Evolutionary conservation across 202 grass and related monocot species (phyloP).

Genomic region (Bolboschoenoplectus hybrid): DNA sequence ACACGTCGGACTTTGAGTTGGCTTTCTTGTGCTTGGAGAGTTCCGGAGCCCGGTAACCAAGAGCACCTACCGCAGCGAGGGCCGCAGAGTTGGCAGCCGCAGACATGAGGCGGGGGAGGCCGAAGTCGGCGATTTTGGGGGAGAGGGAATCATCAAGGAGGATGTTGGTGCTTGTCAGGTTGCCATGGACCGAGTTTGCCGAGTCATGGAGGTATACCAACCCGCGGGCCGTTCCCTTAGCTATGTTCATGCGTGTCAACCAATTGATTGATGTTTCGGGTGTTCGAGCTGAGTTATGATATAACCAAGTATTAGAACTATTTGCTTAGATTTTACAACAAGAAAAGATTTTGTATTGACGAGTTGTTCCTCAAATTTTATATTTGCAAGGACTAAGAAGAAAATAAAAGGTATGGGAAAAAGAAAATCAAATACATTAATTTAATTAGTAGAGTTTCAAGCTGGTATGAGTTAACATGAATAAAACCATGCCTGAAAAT

Average conservation of each 20-base stretch:
- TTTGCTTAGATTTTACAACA: background rate
- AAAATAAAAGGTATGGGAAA: too few relatives aligned
- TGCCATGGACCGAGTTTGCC: constrained; percentile 53
- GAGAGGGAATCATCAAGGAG: constrained; percentile 52
- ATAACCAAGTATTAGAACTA: background rate
- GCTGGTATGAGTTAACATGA: background rate
- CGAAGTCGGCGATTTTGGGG: constrained; percentile 58
- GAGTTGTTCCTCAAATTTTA: too few relatives aligned
- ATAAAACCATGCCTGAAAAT: background rate
- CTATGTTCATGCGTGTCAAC: constrained; percentile 56
- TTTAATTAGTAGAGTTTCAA: too few relatives aligned
- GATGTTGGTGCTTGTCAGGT: constrained; percentile 60
- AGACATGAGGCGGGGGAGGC: constrained; percentile 63
- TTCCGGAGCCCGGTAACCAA: constrained; percentile 74
- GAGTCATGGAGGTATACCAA: constrained; percentile 58
- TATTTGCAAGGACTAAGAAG: too few relatives aligned
- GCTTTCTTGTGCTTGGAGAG: constrained; percentile 84
- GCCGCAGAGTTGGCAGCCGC: constrained; percentile 58
- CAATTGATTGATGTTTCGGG: constrained; percentile 56
- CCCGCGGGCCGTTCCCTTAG: constrained; percentile 53
- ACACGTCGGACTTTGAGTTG: constrained; percentile 60
- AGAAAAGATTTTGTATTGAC: background rate
- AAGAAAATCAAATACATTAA: too few relatives aligned
- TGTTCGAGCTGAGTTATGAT: constrained; percentile 41
- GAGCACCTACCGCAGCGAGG: constrained; percentile 52